Evolutionary conservation across 257 asterid species (phyloP), one percentile per base, ranked within the genome.

Genomic region (Pogostemon cablin): DNA sequence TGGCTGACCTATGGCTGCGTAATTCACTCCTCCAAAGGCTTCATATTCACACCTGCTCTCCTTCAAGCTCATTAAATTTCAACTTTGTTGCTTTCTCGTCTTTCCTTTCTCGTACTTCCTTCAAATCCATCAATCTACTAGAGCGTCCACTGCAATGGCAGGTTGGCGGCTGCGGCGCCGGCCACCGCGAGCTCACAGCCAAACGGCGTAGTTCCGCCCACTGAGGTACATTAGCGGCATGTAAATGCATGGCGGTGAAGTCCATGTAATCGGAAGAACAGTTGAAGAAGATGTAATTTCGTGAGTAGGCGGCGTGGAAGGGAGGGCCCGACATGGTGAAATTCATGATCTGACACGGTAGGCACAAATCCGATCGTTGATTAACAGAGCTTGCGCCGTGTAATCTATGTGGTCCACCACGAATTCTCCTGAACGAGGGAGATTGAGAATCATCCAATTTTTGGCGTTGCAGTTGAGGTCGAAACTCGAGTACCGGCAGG

Each of bases 401-500:
- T 90, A 90, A 43, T 85, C 80, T 17, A 90, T 90, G 73, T 54
- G 11, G 40, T 68, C 66, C 0, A 90, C 93, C 34, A 74, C 7
- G 60, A 86, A 86, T 9, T 85, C 88, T 9, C 96, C 92, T 2
- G 96, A 72, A 9, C 7, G 35, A 3, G 95, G 92, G 9, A 90
- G 88, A 10, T 10, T 67, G 2, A 91, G 76, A 40, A 83, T 77
- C 5, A 95, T 79, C 46, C 77, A 81, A 65, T 66, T 71, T 6
- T 43, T 50, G 46, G 53, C 49, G 83, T 87, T 80, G 86, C 97
- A 91, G 5, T 71, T 62, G 9, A 91, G 90, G 69, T 84, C 82
- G 39, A 91, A 91, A 6, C 91, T 95, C 1, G 81, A 90, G 57
- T 68, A 84, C 7, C 92, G 95, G 25, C 97, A 88, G 0, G 73